Evolutionary conservation across 2,329 filamentous ascomycete species (phyloP), one percentile per base, ranked within the genome.

Genomic region (Fusarium proliferatum): DNA sequence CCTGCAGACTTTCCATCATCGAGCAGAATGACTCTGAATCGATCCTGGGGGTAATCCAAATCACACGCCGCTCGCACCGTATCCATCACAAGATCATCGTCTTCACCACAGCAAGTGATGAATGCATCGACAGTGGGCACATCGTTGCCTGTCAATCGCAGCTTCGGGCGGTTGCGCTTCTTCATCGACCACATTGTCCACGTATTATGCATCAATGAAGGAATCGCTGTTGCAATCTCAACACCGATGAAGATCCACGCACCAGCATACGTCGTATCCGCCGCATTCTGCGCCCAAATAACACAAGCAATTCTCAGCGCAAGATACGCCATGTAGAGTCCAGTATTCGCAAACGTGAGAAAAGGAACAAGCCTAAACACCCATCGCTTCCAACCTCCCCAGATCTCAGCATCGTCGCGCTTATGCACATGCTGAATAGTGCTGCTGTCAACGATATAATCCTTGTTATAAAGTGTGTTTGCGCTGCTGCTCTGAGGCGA

Each of bases 181-280:
- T 89, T 89, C 71, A 89, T 79, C 1, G 87, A 86, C 81, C 86
- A 85, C 84, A 90, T 86, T 4, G 87, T 88, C 87, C 87, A 90
- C 42, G 85, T 81, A 73, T 88, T 88, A 81, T 90, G 88, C 82
- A 89, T 84, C 41, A 89, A 79, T 7, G 86, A 84, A 10, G 88
- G 88, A 59, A 89, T 83, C 9, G 87, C 86, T 12, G 86, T 84
- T n/a, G 82, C 81, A 43, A 88, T 78, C 75, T 90, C 88, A 64
- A 89, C 84, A 30, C 81, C 86, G 61, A 90, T 87, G 72, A 90
- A 90, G 11, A 89, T 76, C 88, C 88, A 90, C 5, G 88, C 88
- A 49, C 86, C 84, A 9, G 83, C 81, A 68, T 86, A 90, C 5
- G 81, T 81, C 28, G 80, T 77, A 7, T 77, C 55, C 8, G 80